phyloP scores from a whole-genome alignment of 2,329 filamentous ascomycete genomes.

The Arthroderma sp. region DNA sequence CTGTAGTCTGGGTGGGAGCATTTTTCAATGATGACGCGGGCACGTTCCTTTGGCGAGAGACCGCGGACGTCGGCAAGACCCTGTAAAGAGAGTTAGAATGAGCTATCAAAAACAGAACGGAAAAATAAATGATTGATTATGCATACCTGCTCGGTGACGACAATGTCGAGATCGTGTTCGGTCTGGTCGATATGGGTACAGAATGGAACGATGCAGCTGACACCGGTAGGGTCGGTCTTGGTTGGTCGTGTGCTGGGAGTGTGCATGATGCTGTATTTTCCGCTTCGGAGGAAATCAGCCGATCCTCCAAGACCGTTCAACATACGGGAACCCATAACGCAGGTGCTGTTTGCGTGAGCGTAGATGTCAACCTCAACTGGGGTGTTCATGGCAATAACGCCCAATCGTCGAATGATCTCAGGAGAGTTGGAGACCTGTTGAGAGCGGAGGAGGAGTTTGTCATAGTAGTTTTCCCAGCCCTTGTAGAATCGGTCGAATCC shows the following conservation, averaged over 20 bases:
- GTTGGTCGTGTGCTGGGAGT: slow-evolving; percentile 67
- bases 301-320: slow-evolving; percentile 72
- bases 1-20: slow-evolving; percentile 76
- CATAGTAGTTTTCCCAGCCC: slow-evolving; percentile 64
- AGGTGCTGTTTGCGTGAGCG: slow-evolving; percentile 82
- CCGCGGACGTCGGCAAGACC: slow-evolving; percentile 78
- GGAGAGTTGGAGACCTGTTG: slow-evolving; percentile 81
- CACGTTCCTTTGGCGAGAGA: slow-evolving; percentile 64
- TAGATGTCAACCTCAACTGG: slow-evolving; percentile 91
- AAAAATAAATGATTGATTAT: not conserved
- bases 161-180: slow-evolving; percentile 80
- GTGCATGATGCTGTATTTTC: slow-evolving; percentile 89
- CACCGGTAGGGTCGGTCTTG: slow-evolving; percentile 69
- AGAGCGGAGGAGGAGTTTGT: slow-evolving; percentile 73
- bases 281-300: slow-evolving; percentile 64
- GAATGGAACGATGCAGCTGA: slow-evolving; percentile 86
- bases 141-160: slow-evolving; percentile 53
- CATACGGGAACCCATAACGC: slow-evolving; percentile 79
- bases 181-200: slow-evolving; percentile 87
- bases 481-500: slow-evolving; percentile 87
- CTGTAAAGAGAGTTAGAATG: slow-evolving; percentile 16
- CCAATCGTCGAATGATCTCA: slow-evolving; percentile 76
- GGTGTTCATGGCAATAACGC: slow-evolving; percentile 90
- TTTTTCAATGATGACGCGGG: slow-evolving; percentile 73
- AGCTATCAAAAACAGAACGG: not conserved